Evolutionary conservation across 1,284 basidiomycete species (phyloP), one percentile per base, ranked within the genome.

Genomic region (Ceratorhiza oryzae-sativae): DNA sequence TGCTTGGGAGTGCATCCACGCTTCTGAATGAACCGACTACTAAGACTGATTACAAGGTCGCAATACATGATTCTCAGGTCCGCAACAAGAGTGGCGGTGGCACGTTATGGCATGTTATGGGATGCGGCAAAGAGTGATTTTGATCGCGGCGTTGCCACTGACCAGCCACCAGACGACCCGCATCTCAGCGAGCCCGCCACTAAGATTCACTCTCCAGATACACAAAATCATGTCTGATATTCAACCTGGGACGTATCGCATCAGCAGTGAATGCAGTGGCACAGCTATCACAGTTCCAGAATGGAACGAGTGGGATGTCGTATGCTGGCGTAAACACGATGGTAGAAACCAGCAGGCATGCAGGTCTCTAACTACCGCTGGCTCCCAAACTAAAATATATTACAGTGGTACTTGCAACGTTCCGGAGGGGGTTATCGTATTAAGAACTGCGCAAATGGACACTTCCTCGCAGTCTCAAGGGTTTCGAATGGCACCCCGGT

Each of bases 301-400:
- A 20, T 36, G 34, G 25, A 51, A 67, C 34, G 49, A 67, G 20
- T 42, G 49, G 32, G 34, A 49, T n/a, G 36, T 67, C 4, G 45
- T 51, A 10, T 53, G 63, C 30, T 67, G 63, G 63, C 49, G 55
- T 6, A 55, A 23, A 6, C 63, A 55, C 12, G 36, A 67, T 30
- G 63, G 49, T 15, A 36, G 46, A 18, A 67, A 67, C 23, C 63
- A 67, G 49, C 32, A 67, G 49, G 63, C 42, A 15, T 9, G 63
- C 36, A 12, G 2, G 9, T 23, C 1, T 41, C n/a, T n/a, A n/a
- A n/a, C n/a, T n/a, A 9, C 9, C 15, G n/a, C 6, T 42, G 2
- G 9, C 9, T 55, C 41, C 12, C 27, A 67, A 39, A 10, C 34
- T 53, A 55, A 42, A 3, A 39, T 13, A 49, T 23, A 42, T 42